Evolutionary conservation across 768 basidiomycete genomes (phyloP), one percentile per base, ranked within the genome.

Genomic region (Podaxis sp.): DNA sequence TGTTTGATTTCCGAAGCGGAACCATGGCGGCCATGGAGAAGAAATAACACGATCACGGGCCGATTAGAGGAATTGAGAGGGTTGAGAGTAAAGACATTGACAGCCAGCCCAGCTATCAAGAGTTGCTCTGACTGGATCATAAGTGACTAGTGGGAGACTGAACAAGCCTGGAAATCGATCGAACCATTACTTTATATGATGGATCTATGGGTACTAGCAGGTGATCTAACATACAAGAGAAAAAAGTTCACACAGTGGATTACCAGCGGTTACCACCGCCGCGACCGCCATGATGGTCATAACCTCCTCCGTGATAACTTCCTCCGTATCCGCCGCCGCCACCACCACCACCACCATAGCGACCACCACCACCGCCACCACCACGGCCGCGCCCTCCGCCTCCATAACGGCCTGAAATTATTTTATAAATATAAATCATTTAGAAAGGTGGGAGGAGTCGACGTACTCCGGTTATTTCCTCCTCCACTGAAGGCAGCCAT

Each of bases 401-500:
- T 51, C 80, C 78, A 69, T 86, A 92, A 28, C 91, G 89, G 67
- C 81, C 89, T 93, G 63, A 0, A 65, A 12, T 46, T 24, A 11
- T 19, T 42, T 4, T 19, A 62, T 56, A 33, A 33, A 30, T 19
- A 19, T 40, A 49, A 33, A 15, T 9, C 2, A 4, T 52, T 11
- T 2, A 2, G 15, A 36, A 13, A 40, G 26, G 46, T 12, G 30
- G 17, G 5, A 59, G 3, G 46, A 1, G 11, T 77, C 86, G 11
- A 77, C 86, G 53, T 66, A 90, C 89, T 84, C 74, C 90, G 81
- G 64, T 88, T 86, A 57, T 87, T 89, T 24, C 92, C 90, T 11
- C 93, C 89, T 48, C 92, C 89, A 54, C 92, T 87, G 74, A 87
- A 95, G 81, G 88, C 88, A 0, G 84, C 84, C 95, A 97, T 96